Evolutionary conservation across 192 early-diverging fungal genomes (phyloP).

Genomic region (Coemansia guatemalensis): DNA sequence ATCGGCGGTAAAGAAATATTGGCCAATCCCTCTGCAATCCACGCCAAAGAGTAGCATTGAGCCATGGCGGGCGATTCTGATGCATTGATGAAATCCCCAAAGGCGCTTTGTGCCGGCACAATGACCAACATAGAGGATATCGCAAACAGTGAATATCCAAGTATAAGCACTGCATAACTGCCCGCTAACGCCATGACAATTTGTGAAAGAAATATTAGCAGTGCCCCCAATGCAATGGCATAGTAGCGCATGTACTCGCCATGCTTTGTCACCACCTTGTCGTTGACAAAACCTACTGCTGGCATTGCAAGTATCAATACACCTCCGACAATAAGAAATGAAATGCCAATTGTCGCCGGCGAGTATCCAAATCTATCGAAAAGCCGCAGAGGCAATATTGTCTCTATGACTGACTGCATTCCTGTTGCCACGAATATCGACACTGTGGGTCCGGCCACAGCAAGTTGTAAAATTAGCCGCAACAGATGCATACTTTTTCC

Average conservation of each 20-base stretch:
- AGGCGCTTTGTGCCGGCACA: slow-evolving; percentile 52
- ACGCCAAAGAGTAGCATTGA: slow-evolving; percentile 48
- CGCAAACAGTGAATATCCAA: slow-evolving; percentile 48
- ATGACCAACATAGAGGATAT: slow-evolving; percentile 40
- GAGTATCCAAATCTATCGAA: slow-evolving; percentile 45
- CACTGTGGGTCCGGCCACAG: slow-evolving; percentile 40
- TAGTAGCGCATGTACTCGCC: slow-evolving; percentile 53
- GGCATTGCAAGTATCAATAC: slow-evolving; percentile 48
- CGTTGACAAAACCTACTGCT: slow-evolving; percentile 31
- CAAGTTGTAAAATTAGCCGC: slow-evolving; percentile 26
- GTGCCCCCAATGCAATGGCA: slow-evolving; percentile 22
- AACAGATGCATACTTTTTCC: slow-evolving; percentile 13
- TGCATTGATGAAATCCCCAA: slow-evolving; percentile 50
- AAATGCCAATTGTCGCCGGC: slow-evolving; percentile 39
- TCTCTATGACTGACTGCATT: slow-evolving; percentile 49
- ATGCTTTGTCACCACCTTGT: slow-evolving; percentile 18
- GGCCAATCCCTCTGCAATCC: slow-evolving; percentile 49
- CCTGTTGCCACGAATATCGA: slow-evolving; percentile 49
- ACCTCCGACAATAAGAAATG: slow-evolving; percentile 46
- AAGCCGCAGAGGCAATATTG: slow-evolving; percentile 39
- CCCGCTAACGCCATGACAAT: slow-evolving; percentile 24
- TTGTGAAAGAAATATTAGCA: slow-evolving; percentile 29
- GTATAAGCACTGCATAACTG: slow-evolving; percentile 33
- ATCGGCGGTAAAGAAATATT: slow-evolving; percentile 44
- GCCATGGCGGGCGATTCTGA: slow-evolving; percentile 44